Evolutionary conservation across 2,329 filamentous ascomycete species (phyloP).

Genomic region (Lasiodiplodia hormozganensis): DNA sequence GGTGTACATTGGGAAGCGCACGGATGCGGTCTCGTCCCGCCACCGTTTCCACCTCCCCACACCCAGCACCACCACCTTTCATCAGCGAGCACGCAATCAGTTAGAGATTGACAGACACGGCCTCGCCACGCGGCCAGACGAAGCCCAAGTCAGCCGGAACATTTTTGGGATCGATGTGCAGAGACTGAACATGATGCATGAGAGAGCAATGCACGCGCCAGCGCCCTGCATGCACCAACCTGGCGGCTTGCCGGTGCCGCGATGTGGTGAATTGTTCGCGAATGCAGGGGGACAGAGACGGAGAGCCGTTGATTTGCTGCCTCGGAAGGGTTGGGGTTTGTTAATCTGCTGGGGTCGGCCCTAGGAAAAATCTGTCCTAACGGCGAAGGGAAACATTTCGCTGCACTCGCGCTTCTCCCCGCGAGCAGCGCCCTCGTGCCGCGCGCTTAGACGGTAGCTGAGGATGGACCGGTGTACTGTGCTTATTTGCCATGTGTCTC

Average conservation of each 20-base stretch:
- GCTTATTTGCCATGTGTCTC: conserved; percentile 1
- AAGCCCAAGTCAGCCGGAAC: not conserved
- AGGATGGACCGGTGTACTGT: not conserved
- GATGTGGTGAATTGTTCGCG: not conserved
- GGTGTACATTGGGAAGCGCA: conserved; percentile 3
- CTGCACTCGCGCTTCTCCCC: not conserved
- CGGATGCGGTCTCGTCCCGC: not conserved
- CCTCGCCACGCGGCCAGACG: not conserved
- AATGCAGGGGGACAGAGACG: not conserved
- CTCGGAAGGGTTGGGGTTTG: conserved; percentile 21
- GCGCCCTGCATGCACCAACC: too few relatives aligned
- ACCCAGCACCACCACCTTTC: not conserved
- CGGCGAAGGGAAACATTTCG: not conserved
- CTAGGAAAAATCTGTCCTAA: not conserved
- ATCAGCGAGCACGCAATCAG: not conserved
- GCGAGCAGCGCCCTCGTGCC: too few relatives aligned
- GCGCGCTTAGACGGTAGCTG: not conserved
- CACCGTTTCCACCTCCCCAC: not conserved
- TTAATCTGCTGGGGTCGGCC: not conserved
- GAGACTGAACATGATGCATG: not conserved
- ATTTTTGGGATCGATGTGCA: not conserved
- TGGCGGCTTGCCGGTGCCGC: conserved; percentile 1
- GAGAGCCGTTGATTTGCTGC: conserved; percentile 14
- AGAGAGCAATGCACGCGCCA: not conserved
- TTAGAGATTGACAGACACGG: not conserved